These are phyloP conservation scores for Babesia caballi DNA, from an alignment of 169 alveolate genomes.

Conservation along the genomic window DNA sequence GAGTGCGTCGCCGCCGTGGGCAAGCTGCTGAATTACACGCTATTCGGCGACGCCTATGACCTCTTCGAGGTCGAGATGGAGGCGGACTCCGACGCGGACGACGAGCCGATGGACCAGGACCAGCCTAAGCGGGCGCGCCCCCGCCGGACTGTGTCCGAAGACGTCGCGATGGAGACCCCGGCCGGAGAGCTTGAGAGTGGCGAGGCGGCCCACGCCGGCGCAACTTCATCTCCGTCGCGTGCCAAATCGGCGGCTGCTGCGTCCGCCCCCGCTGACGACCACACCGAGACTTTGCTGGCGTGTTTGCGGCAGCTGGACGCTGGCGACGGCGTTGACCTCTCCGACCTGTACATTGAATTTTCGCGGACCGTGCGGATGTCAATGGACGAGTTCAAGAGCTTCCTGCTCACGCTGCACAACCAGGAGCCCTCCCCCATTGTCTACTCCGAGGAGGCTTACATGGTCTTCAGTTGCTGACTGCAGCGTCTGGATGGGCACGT, in stretches of 20 bases:
- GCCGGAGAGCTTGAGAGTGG: background rate
- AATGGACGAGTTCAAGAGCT: slow-evolving; percentile 41
- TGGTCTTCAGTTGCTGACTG: slow-evolving; percentile 51
- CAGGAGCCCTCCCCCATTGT: slow-evolving; percentile 63
- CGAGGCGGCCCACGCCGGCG: slow-evolving; percentile 11
- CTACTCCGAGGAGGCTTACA: slow-evolving; percentile 42
- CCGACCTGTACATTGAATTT: slow-evolving; percentile 45
- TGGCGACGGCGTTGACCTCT: slow-evolving; percentile 67
- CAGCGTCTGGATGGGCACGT: no score
- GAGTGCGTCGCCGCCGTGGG: slow-evolving; percentile 76
- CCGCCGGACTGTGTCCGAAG: slow-evolving; percentile 11
- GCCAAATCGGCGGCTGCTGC: slow-evolving; percentile 1
- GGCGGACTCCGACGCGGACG: slow-evolving; percentile 1
- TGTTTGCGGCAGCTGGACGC: slow-evolving; percentile 56
- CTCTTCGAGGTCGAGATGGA: slow-evolving; percentile 33
- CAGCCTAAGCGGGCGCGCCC: slow-evolving; percentile 24
- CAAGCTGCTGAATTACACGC: slow-evolving; percentile 77
- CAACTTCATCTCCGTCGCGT: background rate
- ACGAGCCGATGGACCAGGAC: slow-evolving; percentile 4
- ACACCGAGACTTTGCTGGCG: slow-evolving; percentile 36
- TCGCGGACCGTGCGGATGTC: slow-evolving; percentile 26
- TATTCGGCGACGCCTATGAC: slow-evolving; percentile 74
- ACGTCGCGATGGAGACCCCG: background rate
- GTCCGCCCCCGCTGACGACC: slow-evolving; percentile 9
- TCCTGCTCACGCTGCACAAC: slow-evolving; percentile 25